Conservation (phyloP, 2,329 filamentous ascomycete species). For the Xylariaceae sp. region DNA sequence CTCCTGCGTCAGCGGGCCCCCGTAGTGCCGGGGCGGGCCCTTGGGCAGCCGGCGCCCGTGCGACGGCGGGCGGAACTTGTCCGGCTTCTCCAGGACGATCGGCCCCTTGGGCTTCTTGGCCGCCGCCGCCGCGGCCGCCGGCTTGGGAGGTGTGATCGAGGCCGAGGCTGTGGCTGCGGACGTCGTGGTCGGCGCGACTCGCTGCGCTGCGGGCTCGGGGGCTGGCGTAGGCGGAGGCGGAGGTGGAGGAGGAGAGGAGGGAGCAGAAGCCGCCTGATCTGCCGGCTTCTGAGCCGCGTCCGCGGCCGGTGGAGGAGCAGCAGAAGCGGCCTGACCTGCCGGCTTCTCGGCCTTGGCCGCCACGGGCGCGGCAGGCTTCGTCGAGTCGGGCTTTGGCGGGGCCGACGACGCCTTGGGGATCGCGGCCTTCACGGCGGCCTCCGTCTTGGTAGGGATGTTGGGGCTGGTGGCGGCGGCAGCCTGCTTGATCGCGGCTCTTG, state of each 20-base stretch:
- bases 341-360: too few species aligned
- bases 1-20: conserved; percentile 58
- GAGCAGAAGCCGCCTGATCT: conserved; percentile 1
- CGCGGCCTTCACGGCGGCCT: conserved; percentile 11
- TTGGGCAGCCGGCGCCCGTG: conserved; percentile 63
- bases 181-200: conserved; percentile 3
- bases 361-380: conserved; percentile 5
- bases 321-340: too few species aligned
- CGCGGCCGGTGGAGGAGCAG: too few species aligned
- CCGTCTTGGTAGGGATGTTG: conserved; percentile 8
- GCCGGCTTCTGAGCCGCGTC: too few species aligned
- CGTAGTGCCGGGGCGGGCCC: conserved; percentile 59
- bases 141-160: too few species aligned
- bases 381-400: conserved; percentile 8
- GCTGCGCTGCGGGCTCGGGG: conserved; percentile 1
- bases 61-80: conserved; percentile 86
- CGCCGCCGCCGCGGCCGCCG: conserved; percentile 4
- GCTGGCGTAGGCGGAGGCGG: conserved; percentile 3
- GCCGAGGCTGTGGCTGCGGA: conserved; percentile 1
- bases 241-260: conserved; percentile 2
- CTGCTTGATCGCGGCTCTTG: conserved; percentile 2
- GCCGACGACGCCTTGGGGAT: conserved; percentile 19
- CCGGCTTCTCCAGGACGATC: conserved; percentile 74
- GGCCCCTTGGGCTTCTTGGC: conserved; percentile 43
- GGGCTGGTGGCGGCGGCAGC: conserved; percentile 12